Evolutionary conservation across 352 stramenopile species (phyloP).

Genomic region (Phytophthora gonapodyides): DNA sequence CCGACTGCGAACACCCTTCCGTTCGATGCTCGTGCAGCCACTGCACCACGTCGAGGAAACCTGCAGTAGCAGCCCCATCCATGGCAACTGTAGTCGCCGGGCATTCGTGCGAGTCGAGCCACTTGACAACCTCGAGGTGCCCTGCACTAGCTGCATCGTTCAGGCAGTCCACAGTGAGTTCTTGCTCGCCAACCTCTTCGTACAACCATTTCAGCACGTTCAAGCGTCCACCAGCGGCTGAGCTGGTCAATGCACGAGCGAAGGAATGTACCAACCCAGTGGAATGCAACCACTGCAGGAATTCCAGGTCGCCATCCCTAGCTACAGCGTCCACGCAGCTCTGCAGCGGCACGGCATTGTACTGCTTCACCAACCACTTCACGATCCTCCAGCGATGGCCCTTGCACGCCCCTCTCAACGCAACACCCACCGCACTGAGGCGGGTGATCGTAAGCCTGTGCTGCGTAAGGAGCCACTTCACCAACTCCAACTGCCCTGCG

Average conservation of each 20-base stretch:
- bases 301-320: constrained; percentile 21
- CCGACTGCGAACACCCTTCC: constrained; percentile 19
- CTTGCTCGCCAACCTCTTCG: constrained; percentile 11
- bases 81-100: constrained; percentile 19
- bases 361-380: constrained; percentile 19
- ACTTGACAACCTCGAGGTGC: constrained; percentile 25
- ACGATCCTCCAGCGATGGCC: constrained; percentile 18
- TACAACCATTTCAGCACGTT: constrained; percentile 22
- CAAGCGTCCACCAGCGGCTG: constrained; percentile 15
- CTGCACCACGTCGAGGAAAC: constrained; percentile 18
- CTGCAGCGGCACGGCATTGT: background rate
- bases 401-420: constrained; percentile 20
- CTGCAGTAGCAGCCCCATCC: constrained; percentile 24
- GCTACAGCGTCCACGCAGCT: constrained; percentile 15
- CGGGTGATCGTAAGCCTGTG: background rate
- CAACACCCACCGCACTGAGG: constrained; percentile 1
- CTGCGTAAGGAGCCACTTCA: constrained; percentile 17
- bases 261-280: constrained; percentile 4
- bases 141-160: constrained; percentile 23
- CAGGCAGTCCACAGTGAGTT: constrained; percentile 23
- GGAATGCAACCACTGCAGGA: constrained; percentile 21
- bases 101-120: constrained; percentile 21
- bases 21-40: constrained; percentile 22
- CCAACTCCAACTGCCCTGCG: constrained; percentile 12
- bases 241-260: background rate